A percentile compares a stretch with the other conserved stretches of the same genome.
Conservation (phyloP, 1,139 yeast genomes). For the Suhomyces atakaporum region DNA sequence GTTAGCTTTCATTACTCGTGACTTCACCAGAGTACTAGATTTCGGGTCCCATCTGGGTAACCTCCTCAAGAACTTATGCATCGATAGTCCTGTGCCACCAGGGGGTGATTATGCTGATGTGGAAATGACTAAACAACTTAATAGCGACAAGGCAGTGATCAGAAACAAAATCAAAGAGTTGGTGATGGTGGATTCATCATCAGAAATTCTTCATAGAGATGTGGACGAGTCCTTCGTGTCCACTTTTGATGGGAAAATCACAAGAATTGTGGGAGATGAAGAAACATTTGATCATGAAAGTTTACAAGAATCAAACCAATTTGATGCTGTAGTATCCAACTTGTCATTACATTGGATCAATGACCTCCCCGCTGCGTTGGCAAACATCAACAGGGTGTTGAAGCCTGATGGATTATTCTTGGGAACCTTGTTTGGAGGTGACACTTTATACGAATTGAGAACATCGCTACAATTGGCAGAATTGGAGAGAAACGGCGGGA, state of each 20-base stretch:
- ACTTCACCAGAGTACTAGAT: slow-evolving; percentile 62
- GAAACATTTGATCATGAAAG: slow-evolving; percentile 52
- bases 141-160: slow-evolving; percentile 54
- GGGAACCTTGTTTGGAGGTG: slow-evolving; percentile 86
- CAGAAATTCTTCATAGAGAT: slow-evolving; percentile 56
- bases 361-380: slow-evolving; percentile 67
- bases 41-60: slow-evolving; percentile 76
- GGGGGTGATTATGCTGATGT: slow-evolving; percentile 31
- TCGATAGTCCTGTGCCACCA: slow-evolving; percentile 30
- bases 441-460: slow-evolving; percentile 76
- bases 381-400: slow-evolving; percentile 58
- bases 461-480: slow-evolving; percentile 83
- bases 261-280: slow-evolving; percentile 65
- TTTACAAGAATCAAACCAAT: slow-evolving; percentile 44
- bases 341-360: slow-evolving; percentile 84
- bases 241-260: slow-evolving; percentile 42
- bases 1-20: slow-evolving; percentile 69
- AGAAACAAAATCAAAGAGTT: slow-evolving; percentile 55
- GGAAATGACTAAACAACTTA: slow-evolving; percentile 40
- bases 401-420: slow-evolving; percentile 83
- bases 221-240: slow-evolving; percentile 32
- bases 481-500: slow-evolving; percentile 74
- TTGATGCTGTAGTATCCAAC: slow-evolving; percentile 75
- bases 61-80: slow-evolving; percentile 42
- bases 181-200: slow-evolving; percentile 69